Evolutionary conservation across 345 rosid species (phyloP), one percentile per base, ranked within the genome.

Genomic region (Salix exigua): DNA sequence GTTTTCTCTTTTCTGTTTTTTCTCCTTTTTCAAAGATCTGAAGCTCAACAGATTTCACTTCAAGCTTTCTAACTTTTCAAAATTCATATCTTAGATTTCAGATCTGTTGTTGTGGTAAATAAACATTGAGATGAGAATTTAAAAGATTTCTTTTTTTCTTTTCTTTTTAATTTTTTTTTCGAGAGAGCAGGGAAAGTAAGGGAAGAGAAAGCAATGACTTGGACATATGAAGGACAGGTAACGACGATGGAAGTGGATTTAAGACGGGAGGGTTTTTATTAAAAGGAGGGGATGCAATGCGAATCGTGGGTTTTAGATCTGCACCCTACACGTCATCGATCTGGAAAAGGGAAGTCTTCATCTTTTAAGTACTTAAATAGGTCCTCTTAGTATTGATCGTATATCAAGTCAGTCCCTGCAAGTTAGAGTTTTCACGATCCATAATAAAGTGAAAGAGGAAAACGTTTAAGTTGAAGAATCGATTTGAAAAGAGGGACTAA

Each of bases 281-380:
- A 7, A 16, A 51, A 66, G 30, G 69, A 51, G 73, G 83, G 73
- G 10, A 51, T 19, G 73, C n/a, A 50, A 68, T 73, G 61, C 60
- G 86, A 82, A 86, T 92, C 88, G 18, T 18, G n/a, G 19, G 44
- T 50, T 40, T 81, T 81, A 62, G 86, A 92, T 94, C 97, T 80
- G 44, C 74, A 13, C 90, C 98, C 91, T 87, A 83, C 97, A 91
- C 95, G 95, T 94, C 92, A 88, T 70, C 88, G 69, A 90, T 90
- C 89, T 85, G 65, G 60, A 38, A 66, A n/a, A 4, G 4, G 1
- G 0, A 1, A 0, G 58, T 6, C 7, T 17, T 19, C n/a, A 0
- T 6, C n/a, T 51, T 7, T 58, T 9, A 1, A 10, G 26, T 58
- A 23, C 62, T n/a, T 10, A 42, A n/a, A n/a, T n/a, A 35, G 7